Percentiles rank a stretch among this genome's conserved stretches.
These are phyloP conservation scores for Erodium maritimum DNA, from an alignment of 345 rosid species.

Conservation along the genomic window DNA sequence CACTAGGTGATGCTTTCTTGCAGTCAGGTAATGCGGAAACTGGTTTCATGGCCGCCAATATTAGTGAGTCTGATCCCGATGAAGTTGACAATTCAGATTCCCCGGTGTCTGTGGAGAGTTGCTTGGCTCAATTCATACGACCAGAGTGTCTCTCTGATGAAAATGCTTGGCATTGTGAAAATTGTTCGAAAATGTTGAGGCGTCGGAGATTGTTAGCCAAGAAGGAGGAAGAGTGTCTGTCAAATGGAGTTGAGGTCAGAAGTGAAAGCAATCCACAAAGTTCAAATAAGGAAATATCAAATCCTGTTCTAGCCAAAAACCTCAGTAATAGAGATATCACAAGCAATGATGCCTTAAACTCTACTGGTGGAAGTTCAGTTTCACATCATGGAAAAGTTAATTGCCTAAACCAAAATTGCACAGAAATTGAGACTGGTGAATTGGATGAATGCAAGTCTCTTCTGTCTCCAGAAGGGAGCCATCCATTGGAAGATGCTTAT, in stretches of 20 bases:
- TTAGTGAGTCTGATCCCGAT: conserved; percentile 88
- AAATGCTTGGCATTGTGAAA: conserved; percentile 96
- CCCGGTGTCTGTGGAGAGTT: conserved; percentile 84
- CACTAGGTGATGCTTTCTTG: conserved; percentile 18
- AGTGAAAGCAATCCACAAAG: conserved; percentile 8
- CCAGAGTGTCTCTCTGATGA: conserved; percentile 75
- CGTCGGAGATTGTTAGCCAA: conserved; percentile 31
- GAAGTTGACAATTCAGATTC: conserved; percentile 83
- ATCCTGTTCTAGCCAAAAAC: conserved; percentile 14
- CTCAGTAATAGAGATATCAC: conserved; percentile 21
- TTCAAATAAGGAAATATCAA: conserved; percentile 10
- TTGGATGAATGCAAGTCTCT: conserved; percentile 8
- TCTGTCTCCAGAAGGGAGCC: conserved; percentile 11
- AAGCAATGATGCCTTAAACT: conserved; percentile 7
- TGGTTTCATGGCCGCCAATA: conserved; percentile 36
- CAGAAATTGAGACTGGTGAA: conserved; percentile 16
- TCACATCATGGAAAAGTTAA: conserved; percentile 13
- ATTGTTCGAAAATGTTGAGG: conserved; percentile 50
- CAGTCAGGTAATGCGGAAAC: conserved; percentile 29
- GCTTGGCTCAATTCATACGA: conserved; percentile 72
- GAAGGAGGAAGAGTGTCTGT: conserved; percentile 10
- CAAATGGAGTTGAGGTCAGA: conserved; percentile 21
- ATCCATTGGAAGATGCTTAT: conserved; percentile 9
- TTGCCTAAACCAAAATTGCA: conserved; percentile 16
- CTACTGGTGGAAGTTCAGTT: conserved; percentile 13